These are phyloP conservation scores for Penicillium sp. DNA, from an alignment of 2,329 filamentous ascomycete genomes.

Conservation along the genomic window DNA sequence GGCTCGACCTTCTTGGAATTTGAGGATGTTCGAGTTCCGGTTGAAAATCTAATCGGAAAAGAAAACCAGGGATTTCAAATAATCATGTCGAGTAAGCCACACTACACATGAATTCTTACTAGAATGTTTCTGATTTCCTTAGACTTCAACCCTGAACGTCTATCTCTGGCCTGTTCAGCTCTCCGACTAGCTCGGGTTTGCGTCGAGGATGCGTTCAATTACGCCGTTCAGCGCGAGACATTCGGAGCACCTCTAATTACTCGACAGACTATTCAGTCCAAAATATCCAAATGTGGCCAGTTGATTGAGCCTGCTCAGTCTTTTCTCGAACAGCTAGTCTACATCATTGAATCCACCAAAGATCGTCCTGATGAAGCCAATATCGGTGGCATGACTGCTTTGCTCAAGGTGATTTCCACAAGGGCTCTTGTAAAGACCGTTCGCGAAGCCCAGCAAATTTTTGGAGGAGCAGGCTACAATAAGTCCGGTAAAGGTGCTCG, in stretches of 20 bases:
- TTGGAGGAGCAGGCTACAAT: conserved; percentile 53
- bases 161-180: conserved; percentile 61
- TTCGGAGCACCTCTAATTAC: conserved; percentile 57
- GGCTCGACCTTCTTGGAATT: conserved; percentile 63
- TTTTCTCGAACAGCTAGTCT: conserved; percentile 60
- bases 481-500: conserved; percentile 47
- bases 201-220: conserved; percentile 58
- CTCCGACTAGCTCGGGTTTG: conserved; percentile 61
- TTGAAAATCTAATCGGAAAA: conserved; percentile 63
- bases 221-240: conserved; percentile 61
- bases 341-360: conserved; percentile 47
- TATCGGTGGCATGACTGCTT: conserved; percentile 50
- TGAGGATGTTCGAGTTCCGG: conserved; percentile 67
- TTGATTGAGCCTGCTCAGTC: conserved; percentile 60
- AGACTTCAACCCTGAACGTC: conserved; percentile 72
- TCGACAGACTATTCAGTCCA: conserved; percentile 57
- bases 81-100: conserved; percentile 59
- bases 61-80: conserved; percentile 70
- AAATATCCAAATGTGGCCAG: conserved; percentile 57
- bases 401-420: conserved; percentile 52
- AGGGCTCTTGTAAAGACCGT: conserved; percentile 51
- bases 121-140: not conserved
- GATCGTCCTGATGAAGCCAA: conserved; percentile 39
- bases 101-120: not conserved
- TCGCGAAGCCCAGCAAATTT: conserved; percentile 54